Base-by-base conservation (phyloP, 805 yeast species). In the Tetrapisispora taiwanensis region DNA sequence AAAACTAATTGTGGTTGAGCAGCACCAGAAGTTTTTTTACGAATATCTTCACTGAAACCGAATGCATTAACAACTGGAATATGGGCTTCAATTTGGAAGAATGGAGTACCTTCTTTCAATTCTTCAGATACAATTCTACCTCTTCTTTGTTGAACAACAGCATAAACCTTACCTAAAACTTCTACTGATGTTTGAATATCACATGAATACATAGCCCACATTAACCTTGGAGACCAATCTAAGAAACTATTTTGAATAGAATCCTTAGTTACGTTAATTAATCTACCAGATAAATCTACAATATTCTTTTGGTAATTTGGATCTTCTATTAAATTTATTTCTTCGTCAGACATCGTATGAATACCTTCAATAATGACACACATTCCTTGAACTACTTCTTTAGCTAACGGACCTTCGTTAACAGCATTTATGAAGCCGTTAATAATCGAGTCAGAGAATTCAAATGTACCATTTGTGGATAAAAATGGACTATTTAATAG, bases 101-200 rank as follows among this genome's bases (percentile, higher is more conserved):
- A 88, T 18, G 97, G 96, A 0, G 98, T 92, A 9, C 99, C 99
- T 60, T 92, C 98, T 58, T 92, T 89, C 86, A 92, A 79, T 60
- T 92, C 98, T 63, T 92, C 99, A 4, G 88, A 76, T 2, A 82
- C 74, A 45, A 92, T 84, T 42, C 75, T 68, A 26, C 99, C 99
- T 33, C 84, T 81, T 55, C 96, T 74, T 55, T 78, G 78, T 51
- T 94, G 95, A 20, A 92, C 86, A 17, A 90, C 97, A 0, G 88
- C 92, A 59, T 92, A 92, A 0, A 92, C 97, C 59, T 85, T 87
- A 36, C 99, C 98, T 42, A 92, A 69, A 0, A 87, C 97, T 50
- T 92, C 98, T 0, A 95, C 78, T 2, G 95, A 76, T 0, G 97
- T 92, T 65, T 92, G 99, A 52, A 92, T 85, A 52, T 90, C 97